Percentiles rank a stretch among this genome's conserved stretches.
These are phyloP conservation scores for Serendipita sp. DNA, from an alignment of 1,284 basidiomycete genomes.

Conservation along the genomic window DNA sequence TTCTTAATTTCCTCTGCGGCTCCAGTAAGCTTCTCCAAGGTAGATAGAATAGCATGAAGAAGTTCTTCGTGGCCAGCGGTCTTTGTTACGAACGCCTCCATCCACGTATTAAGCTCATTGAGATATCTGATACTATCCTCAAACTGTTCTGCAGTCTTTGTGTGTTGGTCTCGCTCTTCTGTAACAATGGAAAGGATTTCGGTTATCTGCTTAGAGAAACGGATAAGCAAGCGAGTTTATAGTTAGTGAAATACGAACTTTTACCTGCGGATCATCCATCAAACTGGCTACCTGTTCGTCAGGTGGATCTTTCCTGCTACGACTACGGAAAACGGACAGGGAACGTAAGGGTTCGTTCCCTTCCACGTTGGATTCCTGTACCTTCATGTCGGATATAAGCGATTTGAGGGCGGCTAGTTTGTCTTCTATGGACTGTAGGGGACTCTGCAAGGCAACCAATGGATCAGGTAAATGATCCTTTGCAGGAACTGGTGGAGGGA, in stretches of 20 bases:
- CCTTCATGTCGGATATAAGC: not conserved
- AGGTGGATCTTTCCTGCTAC: not conserved
- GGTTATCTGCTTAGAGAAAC: not conserved
- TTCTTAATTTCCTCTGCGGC: constrained; percentile 47
- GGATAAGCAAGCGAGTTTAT: too few species aligned
- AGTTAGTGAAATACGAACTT: too few species aligned
- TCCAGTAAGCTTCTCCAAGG: constrained; percentile 47
- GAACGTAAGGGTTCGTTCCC: not conserved
- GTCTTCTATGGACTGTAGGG: not conserved
- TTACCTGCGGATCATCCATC: too few species aligned
- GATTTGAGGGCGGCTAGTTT: not conserved
- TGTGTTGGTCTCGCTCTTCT: not conserved
- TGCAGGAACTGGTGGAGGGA: not conserved
- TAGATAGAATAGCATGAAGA: constrained; percentile 42
- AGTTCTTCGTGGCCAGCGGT: not conserved
- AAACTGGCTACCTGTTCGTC: not conserved
- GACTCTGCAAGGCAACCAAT: not conserved
- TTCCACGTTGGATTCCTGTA: not conserved
- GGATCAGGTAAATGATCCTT: not conserved
- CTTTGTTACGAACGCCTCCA: constrained; percentile 55
- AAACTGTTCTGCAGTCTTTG: constrained; percentile 29
- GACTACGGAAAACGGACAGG: not conserved
- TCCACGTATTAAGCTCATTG: constrained; percentile 70
- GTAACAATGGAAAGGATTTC: constrained; percentile 1
- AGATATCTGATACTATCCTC: constrained; percentile 57